Conservation (phyloP, 179 eudicot species). For the Monotropa hypopitys region DNA sequence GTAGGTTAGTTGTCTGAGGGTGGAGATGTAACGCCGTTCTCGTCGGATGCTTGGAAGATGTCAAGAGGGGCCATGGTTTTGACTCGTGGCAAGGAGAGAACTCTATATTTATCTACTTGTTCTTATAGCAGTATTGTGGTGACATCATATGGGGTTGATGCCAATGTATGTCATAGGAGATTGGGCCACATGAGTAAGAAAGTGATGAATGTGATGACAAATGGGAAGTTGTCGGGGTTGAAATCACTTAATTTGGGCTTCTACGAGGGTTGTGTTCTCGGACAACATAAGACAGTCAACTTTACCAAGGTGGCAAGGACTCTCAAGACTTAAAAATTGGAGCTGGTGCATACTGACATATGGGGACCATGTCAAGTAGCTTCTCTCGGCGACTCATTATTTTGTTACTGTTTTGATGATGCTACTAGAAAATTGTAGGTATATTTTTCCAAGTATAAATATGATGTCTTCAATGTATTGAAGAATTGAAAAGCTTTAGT, state of each 20-base stretch:
- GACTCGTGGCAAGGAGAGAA: neutral
- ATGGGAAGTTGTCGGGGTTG: neutral
- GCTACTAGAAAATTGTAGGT: constrained; percentile 10
- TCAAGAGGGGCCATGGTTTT: neutral
- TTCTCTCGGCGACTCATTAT: too few relatives aligned
- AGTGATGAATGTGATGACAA: constrained; percentile 3
- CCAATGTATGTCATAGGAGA: neutral
- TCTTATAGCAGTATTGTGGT: neutral
- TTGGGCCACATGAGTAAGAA: constrained; percentile 11
- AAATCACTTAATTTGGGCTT: neutral
- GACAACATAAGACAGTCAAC: neutral
- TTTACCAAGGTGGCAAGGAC: neutral
- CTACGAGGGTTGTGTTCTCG: neutral
- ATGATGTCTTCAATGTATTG: neutral
- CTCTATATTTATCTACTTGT: neutral
- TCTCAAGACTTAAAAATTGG: too few relatives aligned
- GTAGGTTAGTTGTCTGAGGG: neutral
- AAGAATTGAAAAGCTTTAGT: constrained; percentile 5
- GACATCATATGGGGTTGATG: neutral
- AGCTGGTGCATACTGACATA: too few relatives aligned
- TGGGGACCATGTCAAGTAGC: too few relatives aligned
- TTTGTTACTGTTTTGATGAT: too few relatives aligned
- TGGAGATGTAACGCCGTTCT: neutral
- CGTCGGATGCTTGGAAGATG: neutral
- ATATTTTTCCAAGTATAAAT: constrained; percentile 1